Evolutionary conservation across 2,329 filamentous ascomycete genomes (phyloP), one percentile per base, ranked within the genome.

Genomic region (Teratosphaeria zuluensis): DNA sequence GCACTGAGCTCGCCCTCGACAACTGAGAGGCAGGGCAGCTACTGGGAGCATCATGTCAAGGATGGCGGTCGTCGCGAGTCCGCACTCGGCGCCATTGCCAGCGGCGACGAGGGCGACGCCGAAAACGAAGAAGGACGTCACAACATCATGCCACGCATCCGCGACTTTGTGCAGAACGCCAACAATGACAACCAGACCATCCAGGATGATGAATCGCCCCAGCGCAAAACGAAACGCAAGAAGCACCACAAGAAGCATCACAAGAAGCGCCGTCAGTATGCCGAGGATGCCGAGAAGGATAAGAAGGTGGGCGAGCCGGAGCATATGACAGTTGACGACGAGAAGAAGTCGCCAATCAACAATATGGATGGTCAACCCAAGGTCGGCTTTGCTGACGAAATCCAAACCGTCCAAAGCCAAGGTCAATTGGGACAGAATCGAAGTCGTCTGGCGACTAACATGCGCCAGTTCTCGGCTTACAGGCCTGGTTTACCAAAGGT

Each of bases 401-500:
- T 70, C 30, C 69, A 35, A 14, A 55, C 60, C 8, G 64, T 59
- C 24, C 48, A 56, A 21, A 48, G 64, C 28, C 58, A 66, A 8
- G 61, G 55, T 51, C 65, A 62, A 55, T n/a, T 19, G 19, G n/a
- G 16, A n/a, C 42, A 48, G 42, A 48, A 19, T 21, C 42, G 42
- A 48, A 19, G 42, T 8, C 16, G 42, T 21, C 58, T 63, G 31
- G 57, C 68, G 65, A 69, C 69, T 67, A 72, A 72, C 58, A 67
- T 71, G 67, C 69, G 68, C 51, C 60, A 63, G 56, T 82, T 89
- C 54, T 86, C 83, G 1, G 48, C 28, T 51, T 61, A 56, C 54
- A 77, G 81, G 53, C 84, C 85, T 1, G 79, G 80, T 14, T 71
- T 84, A 38, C 82, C 84, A 21, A 88, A 85, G 67, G 83, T 84